Evolutionary conservation across 345 rosid species (phyloP), one percentile per base, ranked within the genome.

Genomic region (Schrenkiella parvula): DNA sequence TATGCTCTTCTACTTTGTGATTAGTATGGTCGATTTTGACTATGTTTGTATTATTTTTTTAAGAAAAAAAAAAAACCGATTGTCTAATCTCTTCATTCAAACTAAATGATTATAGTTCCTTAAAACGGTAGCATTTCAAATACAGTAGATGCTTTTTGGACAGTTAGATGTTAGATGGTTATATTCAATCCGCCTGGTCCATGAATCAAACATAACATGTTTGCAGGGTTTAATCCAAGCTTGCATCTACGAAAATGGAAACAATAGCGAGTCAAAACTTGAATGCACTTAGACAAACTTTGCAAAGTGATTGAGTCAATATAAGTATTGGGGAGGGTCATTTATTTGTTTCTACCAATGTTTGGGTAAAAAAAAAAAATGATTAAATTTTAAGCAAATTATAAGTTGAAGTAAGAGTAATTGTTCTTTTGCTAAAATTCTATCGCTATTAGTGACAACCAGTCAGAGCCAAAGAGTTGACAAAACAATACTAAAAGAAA

Each of bases 231-330:
- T 37, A 56, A 47, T 48, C 61, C 57, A 48, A 66, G 21, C 73
- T 74, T 66, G 72, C 54, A 48, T 66, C 47, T n/a, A 66, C 47
- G 1, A 50, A 58, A 50, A 59, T 59, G 39, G 73, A 41, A 74
- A 66, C 55, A 58, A 48, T 3, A 67, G 54, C 62, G 55, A 74
- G 78, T 56, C 66, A 56, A 73, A 73, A 55, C 22, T 4, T 64
- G 52, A 62, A 46, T 66, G 59, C 47, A 37, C 43, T 6, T 21
- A 2, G 11, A 44, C 2, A 8, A 10, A 57, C 61, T 58, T 58
- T 52, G 47, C 42, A 38, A 63, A 65, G 44, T 56, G 31, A 57
- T 39, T 4, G 43, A 66, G 26, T 50, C 52, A 29, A 62, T 41
- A 26, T 2, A 22, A 62, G 43, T 51, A 39, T 62, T 52, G 53